Conservation (phyloP, 2,329 filamentous ascomycete species). For the Shiraia bambusicola region DNA sequence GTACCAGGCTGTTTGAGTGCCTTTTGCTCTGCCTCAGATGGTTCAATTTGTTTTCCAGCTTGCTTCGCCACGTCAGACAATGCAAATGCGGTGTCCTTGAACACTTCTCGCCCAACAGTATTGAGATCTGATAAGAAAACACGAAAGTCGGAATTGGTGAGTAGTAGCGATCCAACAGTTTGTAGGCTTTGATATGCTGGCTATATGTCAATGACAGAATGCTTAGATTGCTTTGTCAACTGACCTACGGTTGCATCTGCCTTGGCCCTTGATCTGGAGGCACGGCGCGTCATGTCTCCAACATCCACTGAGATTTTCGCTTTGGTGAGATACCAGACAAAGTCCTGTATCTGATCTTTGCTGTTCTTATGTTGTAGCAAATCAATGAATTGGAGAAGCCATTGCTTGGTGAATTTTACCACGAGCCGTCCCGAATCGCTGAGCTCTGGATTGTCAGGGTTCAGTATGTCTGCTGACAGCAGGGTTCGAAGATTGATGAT, state of each 20-base stretch:
- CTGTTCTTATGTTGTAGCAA: constrained; percentile 79
- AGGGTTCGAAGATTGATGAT: constrained; percentile 79
- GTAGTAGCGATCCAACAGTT: constrained; percentile 78
- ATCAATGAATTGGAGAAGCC: constrained; percentile 78
- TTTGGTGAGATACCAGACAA: constrained; percentile 80
- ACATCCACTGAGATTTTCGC: constrained; percentile 70
- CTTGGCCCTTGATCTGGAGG: constrained; percentile 63
- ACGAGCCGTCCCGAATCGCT: constrained; percentile 76
- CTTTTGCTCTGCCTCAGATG: constrained; percentile 62
- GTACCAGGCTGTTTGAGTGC: constrained; percentile 54
- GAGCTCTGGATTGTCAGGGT: constrained; percentile 71
- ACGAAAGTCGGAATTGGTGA: constrained; percentile 89
- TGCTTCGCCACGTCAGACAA: constrained; percentile 74
- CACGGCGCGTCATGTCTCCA: constrained; percentile 62
- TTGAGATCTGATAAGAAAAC: constrained; percentile 80
- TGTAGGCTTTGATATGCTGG: constrained; percentile 77
- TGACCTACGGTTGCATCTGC: constrained; percentile 71
- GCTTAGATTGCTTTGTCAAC: constrained; percentile 17
- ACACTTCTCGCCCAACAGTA: constrained; percentile 77
- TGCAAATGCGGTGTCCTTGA: constrained; percentile 80
- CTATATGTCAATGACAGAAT: constrained; percentile 18
- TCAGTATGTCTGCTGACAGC: constrained; percentile 75
- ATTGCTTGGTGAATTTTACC: constrained; percentile 69
- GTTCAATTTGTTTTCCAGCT: constrained; percentile 71
- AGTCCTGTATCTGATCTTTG: constrained; percentile 84